Evolutionary conservation across 768 basidiomycete species (phyloP).

Genomic region (Mycena amicta): DNA sequence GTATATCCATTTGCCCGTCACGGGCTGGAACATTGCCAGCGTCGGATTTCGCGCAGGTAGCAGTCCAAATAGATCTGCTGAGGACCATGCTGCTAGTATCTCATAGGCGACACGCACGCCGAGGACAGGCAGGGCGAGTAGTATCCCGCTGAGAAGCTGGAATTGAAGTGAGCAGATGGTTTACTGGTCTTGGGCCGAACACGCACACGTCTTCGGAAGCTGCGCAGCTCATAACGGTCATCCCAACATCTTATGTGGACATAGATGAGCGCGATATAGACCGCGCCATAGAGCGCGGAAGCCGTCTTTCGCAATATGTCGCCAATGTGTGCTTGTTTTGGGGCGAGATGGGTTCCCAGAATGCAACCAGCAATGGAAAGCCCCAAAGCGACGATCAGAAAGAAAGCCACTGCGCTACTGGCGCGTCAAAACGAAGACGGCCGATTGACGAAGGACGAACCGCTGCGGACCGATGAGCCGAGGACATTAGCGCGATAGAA

Average conservation of each 20-base stretch:
- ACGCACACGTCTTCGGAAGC: conserved; percentile 48
- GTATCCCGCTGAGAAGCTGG: conserved; percentile 60
- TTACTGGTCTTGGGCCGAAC: background rate
- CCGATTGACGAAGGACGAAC: conserved; percentile 26
- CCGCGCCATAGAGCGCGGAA: conserved; percentile 42
- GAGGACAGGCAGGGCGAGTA: conserved; percentile 60
- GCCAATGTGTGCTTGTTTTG: conserved; percentile 35
- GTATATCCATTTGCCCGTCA: conserved; percentile 58
- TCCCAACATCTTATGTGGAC: conserved; percentile 45
- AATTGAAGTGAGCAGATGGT: conserved; percentile 6
- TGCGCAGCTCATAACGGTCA: conserved; percentile 49
- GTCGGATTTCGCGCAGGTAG: conserved; percentile 40
- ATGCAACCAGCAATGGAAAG: conserved; percentile 51
- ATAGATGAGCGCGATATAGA: conserved; percentile 44
- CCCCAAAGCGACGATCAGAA: conserved; percentile 38
- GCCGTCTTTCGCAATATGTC: conserved; percentile 46
- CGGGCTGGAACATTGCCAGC: conserved; percentile 57
- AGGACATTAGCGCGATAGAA: background rate
- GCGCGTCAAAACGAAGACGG: conserved; percentile 6
- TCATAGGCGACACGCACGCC: conserved; percentile 60
- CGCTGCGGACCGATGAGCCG: background rate
- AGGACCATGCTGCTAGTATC: conserved; percentile 60
- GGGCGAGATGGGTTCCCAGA: conserved; percentile 40
- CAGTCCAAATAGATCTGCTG: conserved; percentile 46
- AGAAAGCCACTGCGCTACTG: conserved; percentile 25